These are phyloP conservation scores for Metschnikowia rubicola DNA, from an alignment of 805 yeast genomes.

Conservation along the genomic window DNA sequence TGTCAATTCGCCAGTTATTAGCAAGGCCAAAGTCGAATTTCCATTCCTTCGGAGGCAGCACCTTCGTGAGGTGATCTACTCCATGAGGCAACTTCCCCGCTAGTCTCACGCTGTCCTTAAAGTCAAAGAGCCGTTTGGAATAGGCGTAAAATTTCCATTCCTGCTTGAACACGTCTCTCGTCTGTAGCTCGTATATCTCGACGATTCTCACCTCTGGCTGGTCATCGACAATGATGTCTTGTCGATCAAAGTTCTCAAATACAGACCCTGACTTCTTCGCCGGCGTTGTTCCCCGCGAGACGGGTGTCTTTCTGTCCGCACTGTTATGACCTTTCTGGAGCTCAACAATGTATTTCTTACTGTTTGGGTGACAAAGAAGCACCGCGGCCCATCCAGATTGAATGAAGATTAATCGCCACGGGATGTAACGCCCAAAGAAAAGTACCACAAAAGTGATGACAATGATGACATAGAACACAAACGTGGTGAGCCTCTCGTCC, in stretches of 20 bases:
- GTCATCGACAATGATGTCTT: constrained; percentile 67
- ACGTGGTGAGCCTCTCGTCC: constrained; percentile 65
- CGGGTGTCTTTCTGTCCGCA: constrained; percentile 22
- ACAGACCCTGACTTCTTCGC: background rate
- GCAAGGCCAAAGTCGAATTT: constrained; percentile 51
- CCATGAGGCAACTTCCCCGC: constrained; percentile 64
- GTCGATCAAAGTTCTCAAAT: constrained; percentile 34
- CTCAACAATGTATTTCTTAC: constrained; percentile 27
- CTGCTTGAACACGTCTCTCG: constrained; percentile 55
- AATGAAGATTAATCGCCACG: constrained; percentile 62
- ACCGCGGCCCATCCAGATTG: constrained; percentile 55
- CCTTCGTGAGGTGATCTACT: constrained; percentile 47
- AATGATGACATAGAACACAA: constrained; percentile 42
- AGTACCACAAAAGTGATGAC: constrained; percentile 35
- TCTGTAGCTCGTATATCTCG: constrained; percentile 75
- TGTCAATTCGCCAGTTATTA: constrained; percentile 65
- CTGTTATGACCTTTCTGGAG: constrained; percentile 6
- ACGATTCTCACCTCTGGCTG: constrained; percentile 58
- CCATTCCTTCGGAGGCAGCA: constrained; percentile 74
- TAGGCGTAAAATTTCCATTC: constrained; percentile 62
- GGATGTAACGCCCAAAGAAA: constrained; percentile 49
- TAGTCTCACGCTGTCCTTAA: constrained; percentile 36
- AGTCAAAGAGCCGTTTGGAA: constrained; percentile 54
- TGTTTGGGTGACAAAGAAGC: constrained; percentile 57
- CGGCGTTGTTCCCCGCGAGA: background rate